Conservation (phyloP, 2,329 filamentous ascomycete genomes). For the Zasmidium cellare region DNA sequence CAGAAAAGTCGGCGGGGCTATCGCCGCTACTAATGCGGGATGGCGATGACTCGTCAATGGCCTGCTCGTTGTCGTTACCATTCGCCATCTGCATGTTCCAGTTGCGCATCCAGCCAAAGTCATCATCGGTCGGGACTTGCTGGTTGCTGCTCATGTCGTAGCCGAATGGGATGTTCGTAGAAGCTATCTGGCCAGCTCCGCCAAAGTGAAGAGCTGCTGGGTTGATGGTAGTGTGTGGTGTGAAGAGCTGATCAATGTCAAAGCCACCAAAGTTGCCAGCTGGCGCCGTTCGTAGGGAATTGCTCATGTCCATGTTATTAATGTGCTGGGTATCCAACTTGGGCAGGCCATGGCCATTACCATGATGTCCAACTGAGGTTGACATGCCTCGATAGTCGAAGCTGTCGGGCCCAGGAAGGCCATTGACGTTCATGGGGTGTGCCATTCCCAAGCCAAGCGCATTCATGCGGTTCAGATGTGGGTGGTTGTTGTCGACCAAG, state of each 20-base stretch:
- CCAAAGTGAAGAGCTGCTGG: conserved; percentile 77
- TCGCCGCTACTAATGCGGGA: conserved; percentile 95
- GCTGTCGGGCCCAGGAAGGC: conserved; percentile 56
- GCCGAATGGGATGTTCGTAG: conserved; percentile 45
- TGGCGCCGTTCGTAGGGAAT: conserved; percentile 77
- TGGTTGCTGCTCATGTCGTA: conserved; percentile 39
- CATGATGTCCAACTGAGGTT: conserved; percentile 64
- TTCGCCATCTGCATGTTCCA: conserved; percentile 72
- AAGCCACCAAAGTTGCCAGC: conserved; percentile 68
- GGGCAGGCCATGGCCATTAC: conserved; percentile 67
- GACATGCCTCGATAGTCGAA: conserved; percentile 75
- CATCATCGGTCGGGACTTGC: conserved; percentile 66
- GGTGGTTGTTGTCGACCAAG: conserved; percentile 28
- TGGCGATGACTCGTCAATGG: conserved; percentile 89
- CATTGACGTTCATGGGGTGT: conserved; percentile 55
- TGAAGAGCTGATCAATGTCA: conserved; percentile 72
- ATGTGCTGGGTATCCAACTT: conserved; percentile 79
- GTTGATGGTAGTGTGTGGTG: conserved; percentile 62
- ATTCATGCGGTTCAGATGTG: conserved; percentile 30
- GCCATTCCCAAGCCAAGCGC: conserved; percentile 23
- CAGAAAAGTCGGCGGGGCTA: conserved; percentile 87
- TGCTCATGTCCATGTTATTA: conserved; percentile 58
- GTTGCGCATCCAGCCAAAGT: conserved; percentile 83
- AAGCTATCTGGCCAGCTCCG: conserved; percentile 49
- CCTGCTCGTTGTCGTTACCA: conserved; percentile 67